Conservation (phyloP, 768 basidiomycete genomes). For the Mycena amicta region DNA sequence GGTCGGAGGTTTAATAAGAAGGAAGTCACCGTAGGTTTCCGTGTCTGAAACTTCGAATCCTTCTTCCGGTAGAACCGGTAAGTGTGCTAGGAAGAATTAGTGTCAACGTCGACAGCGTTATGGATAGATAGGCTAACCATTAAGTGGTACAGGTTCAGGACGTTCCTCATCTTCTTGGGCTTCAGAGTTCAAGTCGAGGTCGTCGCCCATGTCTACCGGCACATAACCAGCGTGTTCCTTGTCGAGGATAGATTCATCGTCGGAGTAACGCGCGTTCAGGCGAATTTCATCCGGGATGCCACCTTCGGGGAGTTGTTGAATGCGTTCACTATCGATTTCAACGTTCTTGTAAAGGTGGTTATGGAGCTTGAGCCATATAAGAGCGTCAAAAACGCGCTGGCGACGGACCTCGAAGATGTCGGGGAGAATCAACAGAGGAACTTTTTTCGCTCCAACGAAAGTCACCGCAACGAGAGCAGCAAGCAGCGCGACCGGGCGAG, state of each 20-base stretch:
- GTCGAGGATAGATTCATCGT: conserved; percentile 1
- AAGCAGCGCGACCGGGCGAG: conserved; percentile 6
- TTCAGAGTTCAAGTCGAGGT: too few relatives aligned
- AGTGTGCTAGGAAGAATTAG: too few relatives aligned
- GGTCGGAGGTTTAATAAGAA: too few relatives aligned
- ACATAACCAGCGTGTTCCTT: conserved; percentile 17
- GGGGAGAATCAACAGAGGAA: conserved; percentile 24
- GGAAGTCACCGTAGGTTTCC: too few relatives aligned
- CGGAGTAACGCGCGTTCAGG: not conserved
- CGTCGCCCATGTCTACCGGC: not conserved
- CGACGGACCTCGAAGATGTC: conserved; percentile 28
- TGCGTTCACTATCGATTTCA: conserved; percentile 17
- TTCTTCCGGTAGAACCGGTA: too few relatives aligned
- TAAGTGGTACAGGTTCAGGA: too few relatives aligned
- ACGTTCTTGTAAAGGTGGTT: conserved; percentile 31
- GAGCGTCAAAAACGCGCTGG: conserved; percentile 21
- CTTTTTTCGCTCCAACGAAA: conserved; percentile 27
- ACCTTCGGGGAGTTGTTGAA: not conserved
- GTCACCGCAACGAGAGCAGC: conserved; percentile 32
- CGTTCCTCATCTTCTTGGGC: conserved; percentile 2
- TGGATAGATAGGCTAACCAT: too few relatives aligned
- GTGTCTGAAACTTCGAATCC: too few relatives aligned
- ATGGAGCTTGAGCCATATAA: conserved; percentile 35
- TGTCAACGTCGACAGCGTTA: too few relatives aligned
- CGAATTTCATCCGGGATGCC: conserved; percentile 3